Percentiles rank a stretch among this genome's conserved stretches.
phyloP scores from a whole-genome alignment of 805 yeast species.

The Maudiozyma pseudohumilis region DNA sequence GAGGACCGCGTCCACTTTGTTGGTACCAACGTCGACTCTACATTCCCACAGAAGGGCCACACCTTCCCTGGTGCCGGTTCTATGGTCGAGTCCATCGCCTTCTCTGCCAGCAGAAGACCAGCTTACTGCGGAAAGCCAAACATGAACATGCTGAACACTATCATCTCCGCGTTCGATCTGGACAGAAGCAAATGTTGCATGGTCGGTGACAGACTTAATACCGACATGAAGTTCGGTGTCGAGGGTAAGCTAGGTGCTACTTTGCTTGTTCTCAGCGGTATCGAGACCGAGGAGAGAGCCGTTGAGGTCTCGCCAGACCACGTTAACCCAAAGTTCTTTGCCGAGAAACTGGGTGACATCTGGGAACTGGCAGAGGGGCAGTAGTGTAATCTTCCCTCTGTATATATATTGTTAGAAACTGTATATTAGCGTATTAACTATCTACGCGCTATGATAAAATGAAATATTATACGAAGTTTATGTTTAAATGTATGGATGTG shows the following conservation, averaged over 20 bases:
- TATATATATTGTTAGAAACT: too few species aligned
- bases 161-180: slow-evolving; percentile 52
- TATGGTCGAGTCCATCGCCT: slow-evolving; percentile 65
- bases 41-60: slow-evolving; percentile 82
- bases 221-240: slow-evolving; percentile 88
- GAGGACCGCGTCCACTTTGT: slow-evolving; percentile 51
- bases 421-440: neutral
- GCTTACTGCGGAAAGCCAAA: slow-evolving; percentile 91
- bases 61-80: slow-evolving; percentile 95
- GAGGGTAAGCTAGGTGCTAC: slow-evolving; percentile 78
- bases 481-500: too few species aligned
- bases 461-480: too few species aligned
- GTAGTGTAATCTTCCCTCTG: too few species aligned
- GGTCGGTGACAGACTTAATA: slow-evolving; percentile 93
- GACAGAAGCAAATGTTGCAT: slow-evolving; percentile 61
- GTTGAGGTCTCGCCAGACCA: slow-evolving; percentile 27
- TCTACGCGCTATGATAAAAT: too few species aligned
- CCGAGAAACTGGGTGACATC: slow-evolving; percentile 67
- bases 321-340: slow-evolving; percentile 54
- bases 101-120: slow-evolving; percentile 72
- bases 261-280: slow-evolving; percentile 81
- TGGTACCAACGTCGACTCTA: slow-evolving; percentile 92
- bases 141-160: slow-evolving; percentile 81
- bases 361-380: slow-evolving; percentile 35
- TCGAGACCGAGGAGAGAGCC: slow-evolving; percentile 65